Conservation (phyloP, 257 asterid species). For the Misopates orontium region DNA sequence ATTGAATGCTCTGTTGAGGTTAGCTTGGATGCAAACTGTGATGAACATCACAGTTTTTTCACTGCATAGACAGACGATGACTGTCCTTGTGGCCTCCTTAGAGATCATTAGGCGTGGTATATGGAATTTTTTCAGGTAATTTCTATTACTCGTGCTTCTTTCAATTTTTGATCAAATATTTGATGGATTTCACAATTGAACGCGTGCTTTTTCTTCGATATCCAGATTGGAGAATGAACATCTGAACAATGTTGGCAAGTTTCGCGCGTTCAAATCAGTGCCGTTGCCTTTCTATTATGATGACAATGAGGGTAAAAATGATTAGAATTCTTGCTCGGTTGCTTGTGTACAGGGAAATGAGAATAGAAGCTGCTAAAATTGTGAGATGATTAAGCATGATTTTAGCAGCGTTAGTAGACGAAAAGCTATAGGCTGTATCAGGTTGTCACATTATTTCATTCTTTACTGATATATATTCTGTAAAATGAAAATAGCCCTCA, state of each 20-base stretch:
- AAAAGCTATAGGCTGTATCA: no score
- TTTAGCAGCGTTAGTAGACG: background rate
- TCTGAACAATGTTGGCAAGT: constrained; percentile 71
- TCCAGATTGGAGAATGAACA: constrained; percentile 76
- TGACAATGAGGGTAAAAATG: constrained; percentile 46
- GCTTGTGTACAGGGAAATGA: constrained; percentile 7
- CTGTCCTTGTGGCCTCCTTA: constrained; percentile 47
- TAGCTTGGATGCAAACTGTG: constrained; percentile 76
- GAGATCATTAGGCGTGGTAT: constrained; percentile 73
- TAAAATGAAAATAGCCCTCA: no score
- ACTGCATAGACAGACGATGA: constrained; percentile 47
- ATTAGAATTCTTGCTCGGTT: constrained; percentile 21
- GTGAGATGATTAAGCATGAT: background rate
- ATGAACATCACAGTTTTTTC: constrained; percentile 38
- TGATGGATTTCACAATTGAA: background rate
- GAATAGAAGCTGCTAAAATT: no score
- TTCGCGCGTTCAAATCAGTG: constrained; percentile 69
- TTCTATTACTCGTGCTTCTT: background rate
- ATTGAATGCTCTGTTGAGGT: constrained; percentile 47
- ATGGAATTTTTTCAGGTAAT: constrained; percentile 69
- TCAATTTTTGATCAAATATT: background rate
- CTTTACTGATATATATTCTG: no score
- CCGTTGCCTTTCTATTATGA: constrained; percentile 62
- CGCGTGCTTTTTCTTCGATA: background rate
- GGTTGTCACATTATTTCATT: no score